Conservation (phyloP, 345 rosid genomes). For the Kernera saxatilis region DNA sequence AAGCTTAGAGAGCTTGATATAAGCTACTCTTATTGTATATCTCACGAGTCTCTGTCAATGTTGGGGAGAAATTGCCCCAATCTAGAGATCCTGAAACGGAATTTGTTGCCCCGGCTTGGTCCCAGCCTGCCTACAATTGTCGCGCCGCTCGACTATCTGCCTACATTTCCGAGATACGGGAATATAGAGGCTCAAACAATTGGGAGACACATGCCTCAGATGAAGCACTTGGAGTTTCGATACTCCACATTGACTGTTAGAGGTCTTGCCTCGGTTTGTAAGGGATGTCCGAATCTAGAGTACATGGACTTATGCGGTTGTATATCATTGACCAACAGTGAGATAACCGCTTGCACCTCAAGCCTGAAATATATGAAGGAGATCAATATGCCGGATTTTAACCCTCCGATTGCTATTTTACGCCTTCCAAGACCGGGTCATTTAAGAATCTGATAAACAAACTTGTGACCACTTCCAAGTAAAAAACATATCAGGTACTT, state of each 20-base stretch:
- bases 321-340: constrained; percentile 44
- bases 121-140: constrained; percentile 45
- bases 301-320: constrained; percentile 60
- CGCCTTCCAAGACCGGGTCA: constrained; percentile 46
- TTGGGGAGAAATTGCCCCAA: constrained; percentile 52
- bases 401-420: constrained; percentile 44
- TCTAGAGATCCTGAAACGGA: constrained; percentile 51
- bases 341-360: constrained; percentile 28
- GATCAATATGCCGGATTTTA: constrained; percentile 50
- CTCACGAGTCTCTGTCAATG: constrained; percentile 53
- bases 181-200: constrained; percentile 54
- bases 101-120: constrained; percentile 48
- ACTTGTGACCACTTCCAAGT: no score
- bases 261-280: constrained; percentile 46
- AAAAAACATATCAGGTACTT: no score
- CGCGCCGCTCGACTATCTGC: constrained; percentile 52
- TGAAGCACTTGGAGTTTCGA: constrained; percentile 52
- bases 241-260: constrained; percentile 48
- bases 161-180: constrained; percentile 63
- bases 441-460: no score
- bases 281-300: constrained; percentile 50
- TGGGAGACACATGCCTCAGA: constrained; percentile 47
- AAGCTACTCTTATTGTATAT: constrained; percentile 65
- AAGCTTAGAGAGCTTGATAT: constrained; percentile 56
- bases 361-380: constrained; percentile 45